Base-by-base conservation (phyloP, 1,284 basidiomycete species). In the Wolfiporia cocos region DNA sequence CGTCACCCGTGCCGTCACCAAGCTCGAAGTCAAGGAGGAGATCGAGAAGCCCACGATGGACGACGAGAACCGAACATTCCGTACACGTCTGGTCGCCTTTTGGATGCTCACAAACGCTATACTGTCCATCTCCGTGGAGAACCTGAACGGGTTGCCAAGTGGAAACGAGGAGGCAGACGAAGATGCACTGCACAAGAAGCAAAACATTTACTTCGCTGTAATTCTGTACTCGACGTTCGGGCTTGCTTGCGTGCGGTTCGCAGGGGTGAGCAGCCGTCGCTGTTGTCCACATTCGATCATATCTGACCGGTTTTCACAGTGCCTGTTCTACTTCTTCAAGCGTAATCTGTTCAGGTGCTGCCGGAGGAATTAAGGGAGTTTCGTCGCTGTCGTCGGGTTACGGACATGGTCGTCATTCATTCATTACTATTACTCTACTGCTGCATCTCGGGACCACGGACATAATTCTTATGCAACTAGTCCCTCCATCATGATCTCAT, bases 41-140 rank as follows among this genome's bases (percentile, higher is more conserved):
- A 43, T 70, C 3, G 92, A 94, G 59, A 86, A 84, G 61, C 92
- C 92, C 0, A 94, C 81, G 11, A 76, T 88, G 76, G 92, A 96
- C 58, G 91, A 93, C 58, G 74, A 86, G 63, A 95, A 95, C 70
- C 89, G 85, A 67, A 94, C 92, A 1, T 96, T 95, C 85, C 82
- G 92, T 49, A 94, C 92, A 1, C 83, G 89, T 49, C 71, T 92
- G 6, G 89, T 94, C 38, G 78, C 85, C 2, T 70, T 76, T 44
- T 95, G 92, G 92, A 87, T 95, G 76, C 65, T 94, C 43, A 65
- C 78, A 9, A 95, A 95, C 57, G 88, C 86, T 17, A 72, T 64
- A 3, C 69, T 96, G 14, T 83, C 89, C 9, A 76, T 95, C 41
- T 80, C 86, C 14, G 90, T 96, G 47, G 80, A 87, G 62, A 92